These are phyloP conservation scores for Hortiboletus flavorubellus DNA, from an alignment of 768 basidiomycete species.

Conservation along the genomic window DNA sequence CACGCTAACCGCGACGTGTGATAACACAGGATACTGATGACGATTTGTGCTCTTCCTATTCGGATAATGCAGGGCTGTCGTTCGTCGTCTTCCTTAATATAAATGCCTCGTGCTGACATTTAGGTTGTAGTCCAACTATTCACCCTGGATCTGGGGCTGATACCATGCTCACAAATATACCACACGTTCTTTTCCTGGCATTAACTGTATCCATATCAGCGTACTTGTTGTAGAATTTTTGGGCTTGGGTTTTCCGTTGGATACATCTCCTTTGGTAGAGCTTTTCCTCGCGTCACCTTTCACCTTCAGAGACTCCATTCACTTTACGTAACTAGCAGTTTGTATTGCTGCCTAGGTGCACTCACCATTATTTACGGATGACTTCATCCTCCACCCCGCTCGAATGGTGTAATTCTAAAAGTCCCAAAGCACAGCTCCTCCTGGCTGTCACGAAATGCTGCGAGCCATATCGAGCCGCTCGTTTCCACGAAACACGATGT, in stretches of 20 bases:
- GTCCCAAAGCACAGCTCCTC: neutral
- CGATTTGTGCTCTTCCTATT: constrained; percentile 68
- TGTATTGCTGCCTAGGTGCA: neutral
- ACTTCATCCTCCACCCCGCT: neutral
- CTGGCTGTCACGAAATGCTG: neutral
- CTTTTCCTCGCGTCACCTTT: constrained; percentile 1
- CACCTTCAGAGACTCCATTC: neutral
- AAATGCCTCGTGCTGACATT: constrained; percentile 3
- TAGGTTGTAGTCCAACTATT: constrained; percentile 28
- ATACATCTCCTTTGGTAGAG: neutral
- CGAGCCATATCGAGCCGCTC: constrained; percentile 34
- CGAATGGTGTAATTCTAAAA: neutral
- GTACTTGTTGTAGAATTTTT: constrained; percentile 19
- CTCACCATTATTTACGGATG: neutral
- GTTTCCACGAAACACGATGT: constrained; percentile 66
- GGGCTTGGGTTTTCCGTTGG: neutral
- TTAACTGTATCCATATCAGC: constrained; percentile 11
- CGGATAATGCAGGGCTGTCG: constrained; percentile 63
- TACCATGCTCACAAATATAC: constrained; percentile 11
- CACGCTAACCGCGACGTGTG: constrained; percentile 3
- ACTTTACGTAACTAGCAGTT: neutral
- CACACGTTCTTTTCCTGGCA: constrained; percentile 19
- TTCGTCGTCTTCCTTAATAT: constrained; percentile 30
- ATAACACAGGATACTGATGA: constrained; percentile 37
- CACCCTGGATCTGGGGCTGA: constrained; percentile 24